Evolutionary conservation across 2,329 filamentous ascomycete genomes (phyloP).

Genomic region (Penicillium sp.): DNA sequence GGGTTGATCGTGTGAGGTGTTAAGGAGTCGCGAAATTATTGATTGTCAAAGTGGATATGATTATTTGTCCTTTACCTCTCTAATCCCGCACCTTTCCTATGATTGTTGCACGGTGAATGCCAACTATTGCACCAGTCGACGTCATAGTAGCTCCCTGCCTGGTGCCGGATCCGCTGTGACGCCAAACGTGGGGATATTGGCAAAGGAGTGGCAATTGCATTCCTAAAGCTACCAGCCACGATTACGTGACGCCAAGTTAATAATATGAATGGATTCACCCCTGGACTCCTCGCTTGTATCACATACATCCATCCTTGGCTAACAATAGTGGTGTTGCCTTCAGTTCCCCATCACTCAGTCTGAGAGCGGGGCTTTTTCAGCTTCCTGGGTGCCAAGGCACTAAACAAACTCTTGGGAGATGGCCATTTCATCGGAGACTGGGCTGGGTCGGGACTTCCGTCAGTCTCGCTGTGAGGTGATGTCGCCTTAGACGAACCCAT

Average conservation of each 20-base stretch:
- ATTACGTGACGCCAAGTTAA: slow-evolving; percentile 18
- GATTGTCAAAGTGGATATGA: slow-evolving; percentile 16
- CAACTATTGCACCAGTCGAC: slow-evolving; percentile 9
- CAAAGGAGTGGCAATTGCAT: slow-evolving; percentile 10
- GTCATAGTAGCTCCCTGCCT: slow-evolving; percentile 10
- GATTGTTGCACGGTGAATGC: slow-evolving; percentile 7
- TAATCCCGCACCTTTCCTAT: slow-evolving; percentile 6
- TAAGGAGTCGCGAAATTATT: too few species aligned
- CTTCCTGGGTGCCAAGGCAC: slow-evolving; percentile 19
- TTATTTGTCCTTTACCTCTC: neutral
- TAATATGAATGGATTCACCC: neutral
- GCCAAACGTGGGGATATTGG: slow-evolving; percentile 6
- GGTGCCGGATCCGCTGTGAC: slow-evolving; percentile 5
- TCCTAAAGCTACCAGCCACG: slow-evolving; percentile 4
- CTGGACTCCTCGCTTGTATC: neutral
- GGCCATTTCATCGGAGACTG: slow-evolving; percentile 23
- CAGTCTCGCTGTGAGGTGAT: slow-evolving; percentile 19
- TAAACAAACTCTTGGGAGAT: slow-evolving; percentile 18
- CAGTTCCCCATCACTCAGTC: neutral
- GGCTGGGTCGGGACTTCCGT: slow-evolving; percentile 11
- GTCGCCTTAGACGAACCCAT: slow-evolving; percentile 11
- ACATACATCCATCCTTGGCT: slow-evolving; percentile 1
- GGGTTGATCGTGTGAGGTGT: slow-evolving; percentile 18
- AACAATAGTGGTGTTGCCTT: neutral
- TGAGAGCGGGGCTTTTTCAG: slow-evolving; percentile 9